These are phyloP conservation scores for Amanita rimosa DNA, from an alignment of 768 basidiomycete species.

Conservation along the genomic window DNA sequence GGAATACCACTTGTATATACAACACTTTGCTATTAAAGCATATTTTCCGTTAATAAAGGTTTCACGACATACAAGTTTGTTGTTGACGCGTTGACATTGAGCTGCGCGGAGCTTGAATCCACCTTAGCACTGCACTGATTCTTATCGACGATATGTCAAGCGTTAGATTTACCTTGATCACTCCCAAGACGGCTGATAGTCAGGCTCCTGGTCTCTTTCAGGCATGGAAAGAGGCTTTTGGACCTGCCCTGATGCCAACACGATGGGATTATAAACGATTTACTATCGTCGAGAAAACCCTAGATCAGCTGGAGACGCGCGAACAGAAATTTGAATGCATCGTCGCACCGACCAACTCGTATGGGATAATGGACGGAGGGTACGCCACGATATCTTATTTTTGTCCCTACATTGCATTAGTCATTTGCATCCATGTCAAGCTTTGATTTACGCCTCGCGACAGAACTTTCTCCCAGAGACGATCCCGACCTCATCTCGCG, in stretches of 20 bases:
- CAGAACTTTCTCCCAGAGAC: background rate
- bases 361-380: constrained; percentile 2
- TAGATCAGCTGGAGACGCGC: background rate
- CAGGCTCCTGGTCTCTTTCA: background rate
- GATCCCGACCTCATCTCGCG: background rate
- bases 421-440: background rate
- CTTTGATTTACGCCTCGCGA: background rate
- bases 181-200: background rate
- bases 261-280: background rate
- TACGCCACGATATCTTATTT: background rate
- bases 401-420: background rate
- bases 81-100: too few relatives aligned
- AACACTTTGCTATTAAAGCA: too few relatives aligned
- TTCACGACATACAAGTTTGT: too few relatives aligned
- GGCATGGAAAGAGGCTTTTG: background rate
- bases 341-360: background rate
- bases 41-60: too few relatives aligned
- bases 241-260: background rate
- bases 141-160: background rate
- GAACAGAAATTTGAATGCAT: background rate
- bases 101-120: background rate
- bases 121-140: too few relatives aligned
- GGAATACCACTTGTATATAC: background rate
- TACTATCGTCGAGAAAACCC: background rate
- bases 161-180: background rate